phyloP scores from a whole-genome alignment of 2,329 filamentous ascomycete genomes.

The Fusarium sp. region DNA sequence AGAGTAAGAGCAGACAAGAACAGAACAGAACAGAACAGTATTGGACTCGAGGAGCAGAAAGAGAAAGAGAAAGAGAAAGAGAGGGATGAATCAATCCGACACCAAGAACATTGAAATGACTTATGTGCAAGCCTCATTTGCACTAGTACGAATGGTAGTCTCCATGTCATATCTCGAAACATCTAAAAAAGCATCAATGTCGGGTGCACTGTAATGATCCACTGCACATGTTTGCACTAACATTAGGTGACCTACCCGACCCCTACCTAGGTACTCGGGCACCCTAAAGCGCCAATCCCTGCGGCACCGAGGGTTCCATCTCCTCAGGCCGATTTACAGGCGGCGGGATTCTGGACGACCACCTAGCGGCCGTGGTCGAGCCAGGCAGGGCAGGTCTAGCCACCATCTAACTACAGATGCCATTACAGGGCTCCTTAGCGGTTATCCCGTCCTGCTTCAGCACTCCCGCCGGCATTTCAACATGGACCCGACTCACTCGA shows the following conservation, averaged over 20 bases:
- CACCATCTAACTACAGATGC: conserved; percentile 3
- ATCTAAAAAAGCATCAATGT: conserved; percentile 3
- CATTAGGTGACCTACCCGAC: background rate
- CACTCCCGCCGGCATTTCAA: background rate
- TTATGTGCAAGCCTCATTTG: conserved; percentile 19
- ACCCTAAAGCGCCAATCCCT: conserved; percentile 3
- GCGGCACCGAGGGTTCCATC: conserved; percentile 13
- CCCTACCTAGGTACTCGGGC: conserved; percentile 6
- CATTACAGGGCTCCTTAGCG: conserved; percentile 9
- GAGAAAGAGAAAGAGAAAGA: background rate
- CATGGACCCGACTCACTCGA: background rate
- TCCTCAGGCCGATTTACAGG: no score
- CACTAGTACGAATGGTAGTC: conserved; percentile 8
- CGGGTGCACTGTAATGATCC: conserved; percentile 17
- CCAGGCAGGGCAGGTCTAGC: background rate
- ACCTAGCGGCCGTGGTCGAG: conserved; percentile 1
- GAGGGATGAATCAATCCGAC: conserved; percentile 8
- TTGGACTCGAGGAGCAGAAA: no score
- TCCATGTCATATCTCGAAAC: conserved; percentile 21
- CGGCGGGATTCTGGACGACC: conserved; percentile 16
- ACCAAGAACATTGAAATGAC: conserved; percentile 23
- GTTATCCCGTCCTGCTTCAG: conserved; percentile 2
- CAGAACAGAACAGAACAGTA: no score
- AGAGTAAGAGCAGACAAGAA: background rate
- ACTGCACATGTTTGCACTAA: conserved; percentile 19